Percentiles rank a stretch among this genome's conserved stretches.
These are phyloP conservation scores for Spathaspora sp. DNA, from an alignment of 805 yeast species.

Conservation along the genomic window DNA sequence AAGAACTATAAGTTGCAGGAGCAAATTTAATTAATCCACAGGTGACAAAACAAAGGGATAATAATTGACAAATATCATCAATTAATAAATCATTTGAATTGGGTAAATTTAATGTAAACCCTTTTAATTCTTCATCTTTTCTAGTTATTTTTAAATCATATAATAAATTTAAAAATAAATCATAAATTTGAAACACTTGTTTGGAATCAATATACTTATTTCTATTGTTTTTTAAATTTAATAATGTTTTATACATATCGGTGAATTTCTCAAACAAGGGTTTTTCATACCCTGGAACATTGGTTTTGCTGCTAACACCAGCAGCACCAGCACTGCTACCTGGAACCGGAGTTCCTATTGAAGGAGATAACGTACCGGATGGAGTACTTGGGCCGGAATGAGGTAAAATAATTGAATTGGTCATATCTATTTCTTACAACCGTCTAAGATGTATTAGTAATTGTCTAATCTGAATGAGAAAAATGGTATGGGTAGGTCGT, in stretches of 20 bases:
- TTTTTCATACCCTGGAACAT: slow-evolving; percentile 36
- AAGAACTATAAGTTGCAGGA: slow-evolving; percentile 90
- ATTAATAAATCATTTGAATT: slow-evolving; percentile 66
- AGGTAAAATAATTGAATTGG: slow-evolving; percentile 5
- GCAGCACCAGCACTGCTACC: neutral
- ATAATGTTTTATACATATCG: slow-evolving; percentile 23
- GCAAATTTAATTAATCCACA: slow-evolving; percentile 89
- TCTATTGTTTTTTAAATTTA: slow-evolving; percentile 56
- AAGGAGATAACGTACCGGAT: neutral
- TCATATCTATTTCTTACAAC: neutral
- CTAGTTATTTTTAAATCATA: slow-evolving; percentile 53
- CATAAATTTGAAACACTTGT: slow-evolving; percentile 61
- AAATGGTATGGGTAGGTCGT: neutral
- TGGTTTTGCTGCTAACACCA: neutral
- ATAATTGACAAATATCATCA: slow-evolving; percentile 86
- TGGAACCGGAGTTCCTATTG: neutral
- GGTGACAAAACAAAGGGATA: slow-evolving; percentile 83
- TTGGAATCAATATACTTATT: slow-evolving; percentile 61
- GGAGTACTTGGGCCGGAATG: slow-evolving; percentile 10
- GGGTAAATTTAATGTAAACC: slow-evolving; percentile 35
- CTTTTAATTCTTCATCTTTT: slow-evolving; percentile 41
- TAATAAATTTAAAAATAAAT: slow-evolving; percentile 50
- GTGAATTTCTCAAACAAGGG: slow-evolving; percentile 25
- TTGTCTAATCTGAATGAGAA: neutral
- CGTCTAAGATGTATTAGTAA: neutral